Conservation (phyloP, 2,329 filamentous ascomycete species). For the Aspergillus fumigatus region DNA sequence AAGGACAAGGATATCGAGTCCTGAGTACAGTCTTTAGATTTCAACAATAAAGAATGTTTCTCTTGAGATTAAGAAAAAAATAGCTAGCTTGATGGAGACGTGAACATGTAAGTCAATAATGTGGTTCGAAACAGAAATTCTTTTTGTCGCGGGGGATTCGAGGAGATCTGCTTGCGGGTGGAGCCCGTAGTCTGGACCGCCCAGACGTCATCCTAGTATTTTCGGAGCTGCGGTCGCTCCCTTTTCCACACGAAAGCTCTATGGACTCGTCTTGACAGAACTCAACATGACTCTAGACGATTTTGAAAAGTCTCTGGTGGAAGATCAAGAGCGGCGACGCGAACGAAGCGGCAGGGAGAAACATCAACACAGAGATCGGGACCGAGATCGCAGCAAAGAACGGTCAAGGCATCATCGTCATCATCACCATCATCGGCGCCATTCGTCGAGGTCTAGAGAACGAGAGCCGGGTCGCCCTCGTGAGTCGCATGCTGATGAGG, state of each 20-base stretch:
- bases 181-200: constrained; percentile 20
- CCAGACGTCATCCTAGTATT: constrained; percentile 30
- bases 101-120: constrained; percentile 3
- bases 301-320: constrained; percentile 72
- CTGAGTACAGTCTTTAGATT: not conserved
- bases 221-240: not conserved
- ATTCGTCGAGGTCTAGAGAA: constrained; percentile 35
- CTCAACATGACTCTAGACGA: constrained; percentile 58
- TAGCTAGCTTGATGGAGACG: constrained; percentile 1
- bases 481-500: constrained; percentile 42
- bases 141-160: constrained; percentile 25
- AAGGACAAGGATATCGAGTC: not conserved
- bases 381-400: constrained; percentile 38
- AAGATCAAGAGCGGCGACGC: constrained; percentile 44
- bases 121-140: constrained; percentile 16
- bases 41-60: not conserved
- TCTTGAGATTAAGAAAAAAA: not conserved
- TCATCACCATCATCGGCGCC: constrained; percentile 43
- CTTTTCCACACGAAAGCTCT: not conserved
- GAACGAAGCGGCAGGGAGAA: constrained; percentile 36
- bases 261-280: not conserved
- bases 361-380: constrained; percentile 31
- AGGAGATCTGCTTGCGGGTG: constrained; percentile 22
- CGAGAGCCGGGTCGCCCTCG: constrained; percentile 31
- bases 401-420: constrained; percentile 32